Evolutionary conservation across 495 filamentous ascomycete species (phyloP).

Genomic region (Lophium mytilinum): DNA sequence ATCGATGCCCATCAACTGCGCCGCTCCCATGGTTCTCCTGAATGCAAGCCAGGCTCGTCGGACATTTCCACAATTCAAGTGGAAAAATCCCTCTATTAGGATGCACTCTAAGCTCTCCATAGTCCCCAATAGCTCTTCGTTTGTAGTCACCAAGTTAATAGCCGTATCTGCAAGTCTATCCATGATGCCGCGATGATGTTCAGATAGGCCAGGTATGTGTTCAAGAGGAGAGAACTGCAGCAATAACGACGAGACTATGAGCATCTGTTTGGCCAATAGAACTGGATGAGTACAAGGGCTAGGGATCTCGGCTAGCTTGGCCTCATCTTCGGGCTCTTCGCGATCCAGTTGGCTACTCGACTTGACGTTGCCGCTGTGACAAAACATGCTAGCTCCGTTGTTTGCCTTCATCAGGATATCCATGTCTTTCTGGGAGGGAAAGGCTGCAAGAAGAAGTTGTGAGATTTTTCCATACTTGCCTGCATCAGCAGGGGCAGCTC

Average conservation of each 20-base stretch:
- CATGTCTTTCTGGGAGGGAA: not conserved
- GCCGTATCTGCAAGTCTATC: slow-evolving; percentile 1
- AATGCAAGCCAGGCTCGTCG: slow-evolving; percentile 8
- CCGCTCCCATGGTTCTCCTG: slow-evolving; percentile 2
- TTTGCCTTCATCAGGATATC: not conserved
- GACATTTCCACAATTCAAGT: slow-evolving; percentile 5
- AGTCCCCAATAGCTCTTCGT: slow-evolving; percentile 6
- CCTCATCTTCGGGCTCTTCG: not conserved
- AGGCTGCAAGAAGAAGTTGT: not conserved
- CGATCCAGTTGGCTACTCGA: not conserved
- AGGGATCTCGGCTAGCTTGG: not conserved
- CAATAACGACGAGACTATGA: slow-evolving; percentile 1
- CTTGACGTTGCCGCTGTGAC: not conserved
- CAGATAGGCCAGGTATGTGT: not conserved
- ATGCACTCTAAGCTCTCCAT: slow-evolving; percentile 8
- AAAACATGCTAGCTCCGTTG: not conserved
- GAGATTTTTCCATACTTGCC: not conserved
- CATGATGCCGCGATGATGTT: slow-evolving; percentile 4
- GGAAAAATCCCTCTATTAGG: slow-evolving; percentile 12
- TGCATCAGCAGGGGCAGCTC: not conserved
- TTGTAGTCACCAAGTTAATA: slow-evolving; percentile 2
- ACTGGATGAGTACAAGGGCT: slow-evolving; percentile 5
- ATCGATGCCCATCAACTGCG: slow-evolving; percentile 16
- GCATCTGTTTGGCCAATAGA: slow-evolving; percentile 7
- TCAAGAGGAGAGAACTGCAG: not conserved